These are phyloP conservation scores for Fusarium mexicanum DNA, from an alignment of 2,329 filamentous ascomycete genomes.

Conservation along the genomic window DNA sequence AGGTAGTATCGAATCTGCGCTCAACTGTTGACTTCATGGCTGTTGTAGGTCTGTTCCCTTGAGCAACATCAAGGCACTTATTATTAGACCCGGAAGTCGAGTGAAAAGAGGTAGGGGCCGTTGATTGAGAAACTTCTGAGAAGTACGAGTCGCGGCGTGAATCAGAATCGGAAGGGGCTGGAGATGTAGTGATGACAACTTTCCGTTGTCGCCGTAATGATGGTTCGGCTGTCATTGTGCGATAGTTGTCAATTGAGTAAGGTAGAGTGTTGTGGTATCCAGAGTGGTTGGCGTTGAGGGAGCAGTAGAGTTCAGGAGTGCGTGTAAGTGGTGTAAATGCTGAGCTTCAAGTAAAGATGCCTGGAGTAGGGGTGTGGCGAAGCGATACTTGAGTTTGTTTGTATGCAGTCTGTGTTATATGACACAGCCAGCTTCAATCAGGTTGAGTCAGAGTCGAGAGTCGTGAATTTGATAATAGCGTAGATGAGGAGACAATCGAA, in stretches of 20 bases:
- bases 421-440: slow-evolving; percentile 20
- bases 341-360: slow-evolving; percentile 5
- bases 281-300: slow-evolving; percentile 1
- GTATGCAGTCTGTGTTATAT: slow-evolving; percentile 13
- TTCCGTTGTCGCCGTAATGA: slow-evolving; percentile 40
- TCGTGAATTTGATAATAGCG: background rate
- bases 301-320: slow-evolving; percentile 4
- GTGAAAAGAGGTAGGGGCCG: slow-evolving; percentile 43
- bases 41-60: slow-evolving; percentile 19
- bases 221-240: slow-evolving; percentile 31
- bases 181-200: slow-evolving; percentile 40
- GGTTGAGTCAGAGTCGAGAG: background rate
- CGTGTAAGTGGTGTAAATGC: slow-evolving; percentile 24
- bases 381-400: slow-evolving; percentile 7
- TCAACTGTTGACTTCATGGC: slow-evolving; percentile 21
- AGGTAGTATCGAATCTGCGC: slow-evolving; percentile 35
- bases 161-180: slow-evolving; percentile 39
- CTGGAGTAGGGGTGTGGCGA: slow-evolving; percentile 1
- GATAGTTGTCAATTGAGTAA: slow-evolving; percentile 6
- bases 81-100: slow-evolving; percentile 39
- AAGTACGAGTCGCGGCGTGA: slow-evolving; percentile 44
- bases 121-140: slow-evolving; percentile 41
- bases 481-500: slow-evolving; percentile 25
- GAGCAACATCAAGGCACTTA: slow-evolving; percentile 25
- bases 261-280: background rate